Percentiles rank a stretch among this genome's conserved stretches.
These are phyloP conservation scores for Podospora australis DNA, from an alignment of 495 filamentous ascomycete genomes.

Conservation along the genomic window DNA sequence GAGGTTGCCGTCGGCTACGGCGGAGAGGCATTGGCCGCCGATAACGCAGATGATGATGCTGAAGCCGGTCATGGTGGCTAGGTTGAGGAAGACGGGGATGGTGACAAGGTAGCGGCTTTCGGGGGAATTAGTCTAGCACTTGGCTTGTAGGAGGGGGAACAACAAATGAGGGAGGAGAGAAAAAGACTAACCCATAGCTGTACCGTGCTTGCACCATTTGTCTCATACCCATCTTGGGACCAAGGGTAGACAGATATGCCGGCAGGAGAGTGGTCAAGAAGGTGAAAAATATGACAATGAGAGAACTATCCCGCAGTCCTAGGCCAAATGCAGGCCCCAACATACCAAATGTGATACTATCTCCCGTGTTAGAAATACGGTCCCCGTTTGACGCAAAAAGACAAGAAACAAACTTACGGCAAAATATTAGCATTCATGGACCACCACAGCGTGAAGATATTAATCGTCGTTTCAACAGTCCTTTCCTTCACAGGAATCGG, in stretches of 20 bases:
- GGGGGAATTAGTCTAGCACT: neutral
- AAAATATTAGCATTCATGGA: conserved; percentile 39
- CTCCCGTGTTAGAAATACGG: neutral
- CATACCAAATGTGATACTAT: conserved; percentile 51
- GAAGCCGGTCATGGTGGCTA: conserved; percentile 44
- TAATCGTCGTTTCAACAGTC: conserved; percentile 40
- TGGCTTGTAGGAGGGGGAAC: no score
- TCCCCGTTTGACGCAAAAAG: neutral
- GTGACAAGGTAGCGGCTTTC: conserved; percentile 35
- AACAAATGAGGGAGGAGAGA: neutral
- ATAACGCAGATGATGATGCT: conserved; percentile 42
- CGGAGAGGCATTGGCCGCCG: conserved; percentile 45
- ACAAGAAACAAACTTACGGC: conserved; percentile 25
- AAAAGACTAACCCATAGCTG: conserved; percentile 39
- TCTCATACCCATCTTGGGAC: conserved; percentile 46
- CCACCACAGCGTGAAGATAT: conserved; percentile 43
- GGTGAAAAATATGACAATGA: conserved; percentile 53
- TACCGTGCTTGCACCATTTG: conserved; percentile 53
- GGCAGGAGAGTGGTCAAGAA: conserved; percentile 41
- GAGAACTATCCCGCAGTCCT: conserved; percentile 37
- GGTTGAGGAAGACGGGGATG: conserved; percentile 43
- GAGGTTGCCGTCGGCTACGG: conserved; percentile 44
- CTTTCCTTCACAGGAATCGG: conserved; percentile 48
- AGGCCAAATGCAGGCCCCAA: conserved; percentile 46
- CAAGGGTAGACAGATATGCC: conserved; percentile 47